phyloP scores from a whole-genome alignment of 208 protist genomes.

The Wallacemonas sp. region DNA sequence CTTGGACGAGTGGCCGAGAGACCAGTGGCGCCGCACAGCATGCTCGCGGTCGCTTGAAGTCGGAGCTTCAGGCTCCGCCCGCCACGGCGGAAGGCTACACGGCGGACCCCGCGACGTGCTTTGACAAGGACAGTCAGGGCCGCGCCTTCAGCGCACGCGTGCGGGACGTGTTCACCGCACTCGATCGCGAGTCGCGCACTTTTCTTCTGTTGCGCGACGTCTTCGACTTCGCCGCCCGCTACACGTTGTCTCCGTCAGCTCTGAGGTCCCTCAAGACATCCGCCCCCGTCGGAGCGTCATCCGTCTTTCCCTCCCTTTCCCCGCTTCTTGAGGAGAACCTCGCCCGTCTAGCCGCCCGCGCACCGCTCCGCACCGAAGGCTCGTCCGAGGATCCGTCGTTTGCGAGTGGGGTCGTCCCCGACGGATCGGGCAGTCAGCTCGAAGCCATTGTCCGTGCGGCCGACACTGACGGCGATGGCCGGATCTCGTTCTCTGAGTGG shows the following conservation, averaged over 20 bases:
- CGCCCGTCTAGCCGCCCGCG: not conserved
- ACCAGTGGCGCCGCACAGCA: too few species aligned
- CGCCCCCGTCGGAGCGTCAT: too few species aligned
- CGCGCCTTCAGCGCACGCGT: constrained; percentile 7
- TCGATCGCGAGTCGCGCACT: constrained; percentile 15
- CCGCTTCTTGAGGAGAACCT: constrained; percentile 5
- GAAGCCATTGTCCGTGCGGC: constrained; percentile 42
- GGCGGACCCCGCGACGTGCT: not conserved
- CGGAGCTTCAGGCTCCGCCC: not conserved
- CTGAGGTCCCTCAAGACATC: too few species aligned
- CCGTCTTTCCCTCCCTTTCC: not conserved
- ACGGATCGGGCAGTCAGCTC: not conserved
- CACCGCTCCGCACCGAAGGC: not conserved
- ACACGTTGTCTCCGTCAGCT: not conserved
- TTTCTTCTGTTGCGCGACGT: constrained; percentile 52
- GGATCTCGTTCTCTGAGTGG: constrained; percentile 57
- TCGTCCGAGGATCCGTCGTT: not conserved
- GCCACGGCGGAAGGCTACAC: not conserved
- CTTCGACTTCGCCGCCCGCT: constrained; percentile 20
- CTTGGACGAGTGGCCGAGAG: not conserved
- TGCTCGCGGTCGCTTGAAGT: too few species aligned
- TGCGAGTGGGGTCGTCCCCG: constrained; percentile 1
- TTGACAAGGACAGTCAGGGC: not conserved
- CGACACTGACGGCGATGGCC: constrained; percentile 45
- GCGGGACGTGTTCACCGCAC: constrained; percentile 16